Base-by-base conservation (phyloP, 495 filamentous ascomycete species). In the Talaromyces wortmannii region DNA sequence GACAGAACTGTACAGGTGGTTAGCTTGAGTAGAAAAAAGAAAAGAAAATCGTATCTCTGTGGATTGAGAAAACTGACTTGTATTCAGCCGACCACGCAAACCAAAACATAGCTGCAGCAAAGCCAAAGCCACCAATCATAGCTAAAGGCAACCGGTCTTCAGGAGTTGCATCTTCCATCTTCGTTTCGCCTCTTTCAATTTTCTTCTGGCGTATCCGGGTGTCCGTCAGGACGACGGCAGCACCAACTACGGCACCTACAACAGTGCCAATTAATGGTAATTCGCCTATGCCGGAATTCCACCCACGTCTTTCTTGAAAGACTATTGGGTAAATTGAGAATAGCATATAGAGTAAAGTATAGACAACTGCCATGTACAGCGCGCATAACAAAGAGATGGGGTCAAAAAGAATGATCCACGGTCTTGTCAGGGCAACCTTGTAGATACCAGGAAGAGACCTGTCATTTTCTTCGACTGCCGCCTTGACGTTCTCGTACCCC, bases 101-200 rank as follows among this genome's bases (percentile, higher is more conserved):
- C 65, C 81, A 69, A 65, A 85, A 85, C 66, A 83, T 77, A 18
- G 77, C 72, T 0, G 66, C 58, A 0, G 78, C 67, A 53, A 85
- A 83, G 7, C 79, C 58, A 2, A 85, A 60, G 0, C 77, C 79
- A 10, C 82, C 81, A 17, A 82, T 23, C 78, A 85, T 85, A 62
- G 78, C 78, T 5, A 75, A 63, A 16, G 72, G 75, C 33, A 81
- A 53, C n/a, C 79, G 62, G 48, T 73, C 69, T 61, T 84, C 78
- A 13, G 79, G 69, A 7, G 70, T 64, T 7, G 74, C 52, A 7
- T 68, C 59, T 54, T 74, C 66, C 6, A 68, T 64, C 3, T 59
- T 62, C 6, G 63, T 72, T 52, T 65, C 70, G 48, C 74, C 76
- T 3, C 60, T 57, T 17, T 66, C 62, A 51, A 78, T 75, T 55